Evolutionary conservation across 306 rosid species (phyloP), one percentile per base, ranked within the genome.

Genomic region (Cucumis cinereus): DNA sequence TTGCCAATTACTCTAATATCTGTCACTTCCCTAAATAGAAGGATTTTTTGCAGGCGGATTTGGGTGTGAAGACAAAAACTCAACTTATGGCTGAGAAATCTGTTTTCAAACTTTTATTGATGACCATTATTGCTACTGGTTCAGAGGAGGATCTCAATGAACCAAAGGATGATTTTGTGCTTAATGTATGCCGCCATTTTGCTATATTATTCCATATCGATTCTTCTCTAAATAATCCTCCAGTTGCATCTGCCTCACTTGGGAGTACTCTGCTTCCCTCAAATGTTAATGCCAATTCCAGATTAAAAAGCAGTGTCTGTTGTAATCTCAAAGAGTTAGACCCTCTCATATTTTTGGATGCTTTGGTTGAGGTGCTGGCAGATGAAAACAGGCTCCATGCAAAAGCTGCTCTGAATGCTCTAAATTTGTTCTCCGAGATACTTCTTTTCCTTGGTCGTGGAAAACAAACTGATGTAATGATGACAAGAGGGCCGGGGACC

Each of bases 71-170:
- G 92, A 95, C 99, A 9, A 95, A 95, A 92, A 92, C 99, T 79
- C 99, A 95, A 87, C 93, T 95, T 71, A 84, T 95, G 87, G 99
- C 99, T 68, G 98, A 95, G 88, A 95, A 95, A 78, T 95, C 96
- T 68, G 96, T 95, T 79, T 95, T 95, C 88, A 95, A 92, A 86
- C 84, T 90, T 85, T 93, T 95, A 68, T 83, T 95, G 74, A 88
- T 86, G 93, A 95, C 97, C 73, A 84, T 92, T 60, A 83, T 95
- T 84, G 98, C 99, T 79, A 91, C 97, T 68, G 89, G 87, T 76
- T 93, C 92, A 54, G 98, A 95, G 82, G 87, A 90, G 41, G 99
- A 92, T 80, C 88, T 95, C 72, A 82, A 87, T 62, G 97, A 92
- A 17, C 87, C 92, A 4, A 64, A 86, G 26, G 98, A 95, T 90